Evolutionary conservation across 495 filamentous ascomycete genomes (phyloP), one percentile per base, ranked within the genome.

Genomic region (Umbilicaria muhlenbergii): DNA sequence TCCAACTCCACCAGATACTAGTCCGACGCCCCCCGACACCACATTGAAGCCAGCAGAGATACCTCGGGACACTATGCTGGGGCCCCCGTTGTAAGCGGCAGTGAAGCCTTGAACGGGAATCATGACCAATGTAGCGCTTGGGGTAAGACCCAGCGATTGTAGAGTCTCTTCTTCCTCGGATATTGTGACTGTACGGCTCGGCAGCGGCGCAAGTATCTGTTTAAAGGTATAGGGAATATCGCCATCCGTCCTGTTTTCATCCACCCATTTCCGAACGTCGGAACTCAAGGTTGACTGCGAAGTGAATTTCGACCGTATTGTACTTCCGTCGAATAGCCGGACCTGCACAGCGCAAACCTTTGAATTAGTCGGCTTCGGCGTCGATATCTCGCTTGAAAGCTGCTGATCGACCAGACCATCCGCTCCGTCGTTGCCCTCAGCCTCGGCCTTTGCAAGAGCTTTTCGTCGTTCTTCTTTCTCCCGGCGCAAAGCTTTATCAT

Each of bases 41-140:
- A 56, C 46, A n/a, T 44, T 54, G 41, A 68, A 73, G 6, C 58
- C 62, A 2, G 62, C 54, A 28, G 62, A 67, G 11, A 61, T 51
- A n/a, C 58, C 63, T 41, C 63, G 62, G 4, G 58, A 61, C 3
- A 70, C 63, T 2, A 75, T 41, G 36, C 68, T 64, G 10, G 59
- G 50, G 8, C 53, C 62, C 0, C 56, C 42, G 1, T 57, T 48
- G 50, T 89, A 88, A 0, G 81, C 80, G 5, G 72, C 63, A 0
- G 70, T 69, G 47, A 71, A 80, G 3, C 67, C 72, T 17, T 68
- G 58, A 2, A 81, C 73, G 0, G 83, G 81, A 2, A 92, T 69
- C 42, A 95, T 74, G 34, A 95, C 82, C 1, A 96, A 66, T 3
- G 81, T 96, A 3, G 86, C 81, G 1, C 73, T 83, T 0, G 89